phyloP scores from a whole-genome alignment of 805 yeast species.

The Sugiyamaella marilandica region DNA sequence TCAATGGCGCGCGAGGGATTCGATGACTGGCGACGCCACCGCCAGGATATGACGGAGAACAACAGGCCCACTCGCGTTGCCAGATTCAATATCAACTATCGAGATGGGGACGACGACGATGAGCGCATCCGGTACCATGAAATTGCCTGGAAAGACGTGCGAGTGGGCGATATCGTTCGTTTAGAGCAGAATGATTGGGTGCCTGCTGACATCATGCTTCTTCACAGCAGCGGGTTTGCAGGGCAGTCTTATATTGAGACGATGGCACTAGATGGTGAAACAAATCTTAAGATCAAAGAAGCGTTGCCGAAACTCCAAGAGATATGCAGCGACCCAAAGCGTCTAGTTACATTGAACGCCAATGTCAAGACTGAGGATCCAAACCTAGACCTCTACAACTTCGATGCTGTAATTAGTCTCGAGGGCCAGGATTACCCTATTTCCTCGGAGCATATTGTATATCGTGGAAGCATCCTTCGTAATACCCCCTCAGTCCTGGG shows the following conservation, averaged over 20 bases:
- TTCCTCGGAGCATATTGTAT: slow-evolving; percentile 76
- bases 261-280: slow-evolving; percentile 97
- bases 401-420: slow-evolving; percentile 58
- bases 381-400: slow-evolving; percentile 82
- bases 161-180: slow-evolving; percentile 82
- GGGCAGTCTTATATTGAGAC: slow-evolving; percentile 83
- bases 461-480: slow-evolving; percentile 85
- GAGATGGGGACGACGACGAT: slow-evolving; percentile 8
- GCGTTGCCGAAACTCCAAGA: slow-evolving; percentile 64
- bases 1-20: slow-evolving; percentile 90
- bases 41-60: slow-evolving; percentile 81
- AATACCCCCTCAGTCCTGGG: slow-evolving; percentile 76
- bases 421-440: slow-evolving; percentile 50
- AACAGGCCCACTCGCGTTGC: slow-evolving; percentile 46
- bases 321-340: slow-evolving; percentile 45
- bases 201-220: slow-evolving; percentile 81
- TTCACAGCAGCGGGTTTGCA: slow-evolving; percentile 58
- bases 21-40: slow-evolving; percentile 87
- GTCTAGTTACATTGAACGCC: slow-evolving; percentile 40
- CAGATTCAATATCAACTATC: slow-evolving; percentile 21
- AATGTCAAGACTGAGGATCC: slow-evolving; percentile 81
- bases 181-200: slow-evolving; percentile 81
- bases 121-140: slow-evolving; percentile 30
- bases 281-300: slow-evolving; percentile 71
- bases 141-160: slow-evolving; percentile 65